Conservation (phyloP, 2,329 filamentous ascomycete species). For the Cyphellophora attinorum region DNA sequence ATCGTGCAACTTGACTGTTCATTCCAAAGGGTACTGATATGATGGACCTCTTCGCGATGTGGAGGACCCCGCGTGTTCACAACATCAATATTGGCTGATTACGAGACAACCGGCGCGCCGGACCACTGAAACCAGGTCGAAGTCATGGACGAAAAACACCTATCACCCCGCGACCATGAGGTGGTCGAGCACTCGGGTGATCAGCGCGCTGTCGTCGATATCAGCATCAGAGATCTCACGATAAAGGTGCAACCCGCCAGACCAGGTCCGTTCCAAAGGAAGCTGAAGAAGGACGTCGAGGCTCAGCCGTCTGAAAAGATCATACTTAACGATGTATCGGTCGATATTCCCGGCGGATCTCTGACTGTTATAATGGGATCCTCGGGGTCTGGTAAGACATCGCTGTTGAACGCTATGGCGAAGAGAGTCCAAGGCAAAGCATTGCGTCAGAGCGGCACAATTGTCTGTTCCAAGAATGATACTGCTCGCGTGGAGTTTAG, state of each 20-base stretch:
- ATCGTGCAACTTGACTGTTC: too few relatives aligned
- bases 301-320: conserved; percentile 42
- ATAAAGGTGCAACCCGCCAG: background rate
- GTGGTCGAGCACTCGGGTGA: too few relatives aligned
- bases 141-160: too few relatives aligned
- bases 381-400: conserved; percentile 96
- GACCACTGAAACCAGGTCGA: too few relatives aligned
- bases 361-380: conserved; percentile 83
- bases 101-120: too few relatives aligned
- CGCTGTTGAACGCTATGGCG: conserved; percentile 71
- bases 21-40: too few relatives aligned
- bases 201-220: background rate
- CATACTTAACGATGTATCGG: conserved; percentile 47
- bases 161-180: too few relatives aligned
- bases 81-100: too few relatives aligned
- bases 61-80: too few relatives aligned
- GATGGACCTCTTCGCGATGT: too few relatives aligned
- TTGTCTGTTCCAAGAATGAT: conserved; percentile 58
- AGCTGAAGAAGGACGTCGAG: background rate
- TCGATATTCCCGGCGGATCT: conserved; percentile 56
- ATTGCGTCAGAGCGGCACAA: conserved; percentile 42
- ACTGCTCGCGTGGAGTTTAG: conserved; percentile 41
- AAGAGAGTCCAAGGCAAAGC: conserved; percentile 48
- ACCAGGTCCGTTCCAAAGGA: background rate
- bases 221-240: background rate